Base-by-base conservation (phyloP, 805 yeast genomes). In the Spathaspora boniae region DNA sequence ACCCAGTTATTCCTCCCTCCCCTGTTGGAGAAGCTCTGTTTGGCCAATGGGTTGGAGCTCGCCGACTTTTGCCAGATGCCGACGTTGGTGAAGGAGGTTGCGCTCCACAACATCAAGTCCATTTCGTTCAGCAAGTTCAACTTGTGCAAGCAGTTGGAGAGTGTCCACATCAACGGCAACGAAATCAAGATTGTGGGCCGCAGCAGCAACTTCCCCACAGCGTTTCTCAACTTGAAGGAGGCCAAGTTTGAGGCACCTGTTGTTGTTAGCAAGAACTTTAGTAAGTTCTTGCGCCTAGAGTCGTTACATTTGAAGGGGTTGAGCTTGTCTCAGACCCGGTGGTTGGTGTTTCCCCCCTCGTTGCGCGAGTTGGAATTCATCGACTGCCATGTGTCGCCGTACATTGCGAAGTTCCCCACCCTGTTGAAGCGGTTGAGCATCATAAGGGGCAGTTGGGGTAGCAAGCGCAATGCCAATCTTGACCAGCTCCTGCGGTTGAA, bases 181-280 rank as follows among this genome's bases (percentile, higher is more conserved):
- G 19, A 29, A 16, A 30, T 38, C 14, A 9, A 38, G 7, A 28
- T 38, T n/a, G 24, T 26, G 16, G 35, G 42, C 11, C 34, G 26
- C 28, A 24, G 29, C 18, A 33, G 26, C 23, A 38, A 34, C 16
- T 38, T 34, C n/a, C 42, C 42, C 7, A 34, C 18, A 12, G 35
- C 26, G 16, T 38, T 38, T 9, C 23, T 34, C 16, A 36, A 30
- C 21, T 34, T 38, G 16, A 38, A 29, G 16, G 34, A 34, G n/a
- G 21, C 35, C 12, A 38, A 38, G 24, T 30, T 38, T 22, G 42
- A 38, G 31, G 16, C 35, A 12, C 28, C 42, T 19, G 23, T 38
- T 12, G 20, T 38, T 16, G 35, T 34, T 9, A 34, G 31, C 16
- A 31, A 23, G 14, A 26, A 38, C 14, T 38, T 38, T 30, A 26